Evolutionary conservation across 352 stramenopile genomes (phyloP).

Genomic region (Globisporangium lucens): DNA sequence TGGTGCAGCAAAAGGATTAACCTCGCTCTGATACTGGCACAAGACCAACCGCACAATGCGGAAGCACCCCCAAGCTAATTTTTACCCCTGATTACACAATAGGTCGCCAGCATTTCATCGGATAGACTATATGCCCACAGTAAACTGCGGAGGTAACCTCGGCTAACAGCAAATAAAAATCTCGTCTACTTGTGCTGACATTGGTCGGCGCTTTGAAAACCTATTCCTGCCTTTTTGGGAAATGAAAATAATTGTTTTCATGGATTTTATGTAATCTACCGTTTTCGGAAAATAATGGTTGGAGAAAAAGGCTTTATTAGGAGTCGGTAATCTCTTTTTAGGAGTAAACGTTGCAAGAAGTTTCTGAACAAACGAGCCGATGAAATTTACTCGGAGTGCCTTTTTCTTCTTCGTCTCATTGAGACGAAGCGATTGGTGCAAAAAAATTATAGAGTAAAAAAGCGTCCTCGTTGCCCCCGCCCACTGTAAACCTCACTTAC

Average conservation of each 20-base stretch:
- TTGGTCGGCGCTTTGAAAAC: too few relatives aligned
- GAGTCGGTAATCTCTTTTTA: neutral
- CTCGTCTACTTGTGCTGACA: too few relatives aligned
- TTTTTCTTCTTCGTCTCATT: neutral
- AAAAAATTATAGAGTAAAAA: neutral
- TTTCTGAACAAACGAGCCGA: neutral
- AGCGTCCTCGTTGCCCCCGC: neutral
- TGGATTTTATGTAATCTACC: too few relatives aligned
- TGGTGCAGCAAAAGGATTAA: too few relatives aligned
- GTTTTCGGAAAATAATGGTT: too few relatives aligned
- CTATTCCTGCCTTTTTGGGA: too few relatives aligned
- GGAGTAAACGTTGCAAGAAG: neutral
- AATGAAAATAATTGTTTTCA: too few relatives aligned
- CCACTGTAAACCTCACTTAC: neutral
- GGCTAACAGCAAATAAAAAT: too few relatives aligned
- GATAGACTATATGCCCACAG: neutral
- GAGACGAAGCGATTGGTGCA: neutral
- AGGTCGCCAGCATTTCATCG: neutral
- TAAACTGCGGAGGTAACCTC: neutral
- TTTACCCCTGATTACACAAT: neutral
- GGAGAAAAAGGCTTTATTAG: neutral
- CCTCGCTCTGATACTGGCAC: neutral
- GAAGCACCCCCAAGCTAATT: neutral
- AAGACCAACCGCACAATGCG: slow-evolving; percentile 4
- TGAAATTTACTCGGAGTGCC: neutral